Conservation (phyloP, 78 protist species). For the Cavenderia fasciculata region DNA sequence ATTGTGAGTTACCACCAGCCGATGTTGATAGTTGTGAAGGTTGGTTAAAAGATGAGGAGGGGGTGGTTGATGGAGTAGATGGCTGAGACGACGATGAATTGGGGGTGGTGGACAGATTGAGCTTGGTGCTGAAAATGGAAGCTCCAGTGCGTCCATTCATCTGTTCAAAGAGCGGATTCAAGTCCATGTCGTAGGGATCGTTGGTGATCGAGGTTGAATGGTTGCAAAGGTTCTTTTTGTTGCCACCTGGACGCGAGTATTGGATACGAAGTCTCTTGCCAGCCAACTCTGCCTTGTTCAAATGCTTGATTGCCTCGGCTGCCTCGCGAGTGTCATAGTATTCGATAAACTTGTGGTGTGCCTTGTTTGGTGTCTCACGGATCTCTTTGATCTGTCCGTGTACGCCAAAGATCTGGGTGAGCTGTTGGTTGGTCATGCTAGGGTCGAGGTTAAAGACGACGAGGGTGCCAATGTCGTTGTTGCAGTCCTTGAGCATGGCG, state of each 20-base stretch:
- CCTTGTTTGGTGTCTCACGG: slow-evolving; percentile 90
- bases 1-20: neutral
- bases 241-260: slow-evolving; percentile 73
- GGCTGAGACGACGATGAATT: no score
- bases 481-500: slow-evolving; percentile 54
- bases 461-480: slow-evolving; percentile 88
- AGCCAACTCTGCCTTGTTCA: slow-evolving; percentile 66
- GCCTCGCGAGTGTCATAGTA: slow-evolving; percentile 86
- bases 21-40: neutral
- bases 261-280: slow-evolving; percentile 75
- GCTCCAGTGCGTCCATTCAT: neutral
- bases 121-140: no score
- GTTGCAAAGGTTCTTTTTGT: slow-evolving; percentile 6
- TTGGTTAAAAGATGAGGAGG: no score
- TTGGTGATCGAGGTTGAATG: neutral
- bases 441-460: slow-evolving; percentile 85
- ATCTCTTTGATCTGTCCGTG: slow-evolving; percentile 89
- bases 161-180: neutral
- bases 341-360: slow-evolving; percentile 87
- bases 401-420: slow-evolving; percentile 51
- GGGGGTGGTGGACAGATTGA: no score
- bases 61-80: no score
- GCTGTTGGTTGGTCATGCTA: slow-evolving; percentile 14
- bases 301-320: slow-evolving; percentile 66
- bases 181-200: neutral